Base-by-base conservation (phyloP, 2,329 filamentous ascomycete species). In the Zymoseptoria crescenta region DNA sequence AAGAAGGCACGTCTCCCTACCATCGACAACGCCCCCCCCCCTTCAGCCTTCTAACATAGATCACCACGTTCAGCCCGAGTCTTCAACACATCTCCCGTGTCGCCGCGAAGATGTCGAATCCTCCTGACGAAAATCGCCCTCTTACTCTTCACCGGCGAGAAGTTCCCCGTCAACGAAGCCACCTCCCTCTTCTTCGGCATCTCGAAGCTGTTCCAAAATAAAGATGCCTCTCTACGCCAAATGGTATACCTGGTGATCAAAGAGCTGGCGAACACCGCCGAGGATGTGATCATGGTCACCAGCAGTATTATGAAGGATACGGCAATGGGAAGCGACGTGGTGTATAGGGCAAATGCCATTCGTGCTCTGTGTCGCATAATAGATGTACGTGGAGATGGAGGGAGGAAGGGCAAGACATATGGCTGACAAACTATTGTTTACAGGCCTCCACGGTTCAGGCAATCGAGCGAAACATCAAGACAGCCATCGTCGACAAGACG, bases 231-330 rank as follows among this genome's bases (percentile, higher is more conserved):
- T 70, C 82, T 99, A 73, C 91, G 94, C 71, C 94, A 99, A 81
- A 96, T 97, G 92, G 93, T 99, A 55, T 96, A 97, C 79, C 83
- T 97, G 67, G 87, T 96, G 74, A 90, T 97, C 80, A 99, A 97
- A 84, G 94, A 99, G 83, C 82, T 99, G 71, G 91, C 93, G 67
- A 86, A 87, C 75, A 96, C 91, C 24, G 94, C 94, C 60, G 91
- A 97, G 79, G 94, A 99, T 81, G 95, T 96, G 65, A 99, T 99
- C 74, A 97, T 99, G 94, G 94, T 96, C 63, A 99, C 94, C 19
- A 96, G 91, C 77, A 96, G 93, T 68, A 96, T 99, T 69, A 99
- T 97, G 94, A 99, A 99, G 81, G 94, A 99, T 75, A 96, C 93
- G 9, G 91, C 92, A 56, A 91, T 95, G 64, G 90, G 92, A 71